Conservation (phyloP, 73 alveolate species). For the Blepharisma japonicum region DNA sequence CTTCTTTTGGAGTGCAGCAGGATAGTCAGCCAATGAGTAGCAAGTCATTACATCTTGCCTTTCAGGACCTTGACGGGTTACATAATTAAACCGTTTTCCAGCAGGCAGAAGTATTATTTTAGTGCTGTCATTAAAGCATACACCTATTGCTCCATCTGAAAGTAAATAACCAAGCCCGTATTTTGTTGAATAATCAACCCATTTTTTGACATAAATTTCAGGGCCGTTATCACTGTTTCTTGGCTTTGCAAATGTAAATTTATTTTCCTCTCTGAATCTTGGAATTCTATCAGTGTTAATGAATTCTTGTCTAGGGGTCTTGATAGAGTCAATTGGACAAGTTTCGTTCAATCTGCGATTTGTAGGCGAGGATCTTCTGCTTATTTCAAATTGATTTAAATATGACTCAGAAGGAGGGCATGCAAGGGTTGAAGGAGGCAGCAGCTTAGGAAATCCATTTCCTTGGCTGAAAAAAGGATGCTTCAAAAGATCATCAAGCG, state of each 20-base stretch:
- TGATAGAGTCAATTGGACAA: too few species aligned
- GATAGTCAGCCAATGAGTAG: constrained; percentile 35
- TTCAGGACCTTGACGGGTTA: constrained; percentile 45
- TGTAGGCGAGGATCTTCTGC: background rate
- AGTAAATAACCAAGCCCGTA: constrained; percentile 48
- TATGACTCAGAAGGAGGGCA: constrained; percentile 75
- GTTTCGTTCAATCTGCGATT: too few species aligned
- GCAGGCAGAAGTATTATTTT: too few species aligned
- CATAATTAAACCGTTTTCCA: constrained; percentile 30
- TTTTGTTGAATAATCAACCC: constrained; percentile 53
- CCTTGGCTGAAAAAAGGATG: constrained; percentile 12
- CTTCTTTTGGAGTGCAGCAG: constrained; percentile 42
- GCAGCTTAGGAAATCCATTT: constrained; percentile 60
- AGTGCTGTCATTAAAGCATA: constrained; percentile 33
- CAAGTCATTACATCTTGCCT: constrained; percentile 39
- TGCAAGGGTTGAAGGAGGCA: constrained; percentile 80
- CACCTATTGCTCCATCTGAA: constrained; percentile 38
- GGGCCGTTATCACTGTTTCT: too few species aligned
- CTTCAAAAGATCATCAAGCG: background rate
- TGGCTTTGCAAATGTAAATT: too few species aligned
- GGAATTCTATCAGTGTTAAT: too few species aligned
- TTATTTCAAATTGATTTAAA: constrained; percentile 41
- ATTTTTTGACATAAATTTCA: background rate
- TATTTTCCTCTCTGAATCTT: too few species aligned
- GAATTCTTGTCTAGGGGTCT: too few species aligned